Conservation (phyloP, 176 grass and related monocot genomes). For the Puccinellia tenuiflora region DNA sequence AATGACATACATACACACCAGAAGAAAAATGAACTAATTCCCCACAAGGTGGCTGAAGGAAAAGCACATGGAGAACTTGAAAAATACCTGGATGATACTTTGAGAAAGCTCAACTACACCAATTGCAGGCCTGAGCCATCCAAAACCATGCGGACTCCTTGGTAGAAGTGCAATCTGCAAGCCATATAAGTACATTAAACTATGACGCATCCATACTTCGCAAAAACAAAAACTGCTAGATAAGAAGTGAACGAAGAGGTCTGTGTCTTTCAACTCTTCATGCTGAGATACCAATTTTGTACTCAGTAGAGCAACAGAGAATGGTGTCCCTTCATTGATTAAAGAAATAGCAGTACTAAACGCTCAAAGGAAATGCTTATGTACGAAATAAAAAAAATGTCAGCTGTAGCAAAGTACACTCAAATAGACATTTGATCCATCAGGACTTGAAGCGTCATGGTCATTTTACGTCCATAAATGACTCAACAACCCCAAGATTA, state of each 20-base stretch:
- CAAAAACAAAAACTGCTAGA: not conserved
- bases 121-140: slow-evolving; percentile 91
- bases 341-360: not conserved
- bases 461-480: not conserved
- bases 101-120: slow-evolving; percentile 98
- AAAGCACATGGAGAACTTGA: not conserved
- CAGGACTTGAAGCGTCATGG: not conserved
- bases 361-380: not conserved
- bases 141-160: slow-evolving; percentile 65
- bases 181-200: not conserved
- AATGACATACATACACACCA: not conserved
- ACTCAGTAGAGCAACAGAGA: not conserved
- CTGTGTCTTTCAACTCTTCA: not conserved
- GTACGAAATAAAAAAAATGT: not conserved
- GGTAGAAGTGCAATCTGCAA: slow-evolving; percentile 90
- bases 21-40: not conserved
- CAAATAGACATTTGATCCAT: not conserved
- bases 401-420: not conserved
- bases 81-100: slow-evolving; percentile 85
- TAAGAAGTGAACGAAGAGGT: not conserved
- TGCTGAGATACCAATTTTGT: not conserved
- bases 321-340: not conserved
- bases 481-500: not conserved
- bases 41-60: not conserved
- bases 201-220: not conserved